phyloP scores from a whole-genome alignment of 306 rosid species.

The Cicer bijugum region DNA sequence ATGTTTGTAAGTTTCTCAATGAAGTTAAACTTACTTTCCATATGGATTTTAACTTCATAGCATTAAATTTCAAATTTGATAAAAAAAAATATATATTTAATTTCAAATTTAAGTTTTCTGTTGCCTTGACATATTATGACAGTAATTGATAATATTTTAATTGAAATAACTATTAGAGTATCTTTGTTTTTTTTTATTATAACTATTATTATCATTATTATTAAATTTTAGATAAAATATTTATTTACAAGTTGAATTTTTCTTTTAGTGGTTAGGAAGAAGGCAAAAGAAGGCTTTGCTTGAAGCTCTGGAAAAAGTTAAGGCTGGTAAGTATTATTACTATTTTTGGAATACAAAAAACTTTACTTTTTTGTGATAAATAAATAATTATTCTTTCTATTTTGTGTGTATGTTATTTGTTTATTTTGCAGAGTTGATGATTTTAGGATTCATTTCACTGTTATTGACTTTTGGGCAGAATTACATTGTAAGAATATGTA shows the following conservation, averaged over 20 bases:
- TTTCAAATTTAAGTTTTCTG: constrained; percentile 4
- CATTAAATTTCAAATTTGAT: constrained; percentile 11
- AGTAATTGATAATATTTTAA: no score
- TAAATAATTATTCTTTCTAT: background rate
- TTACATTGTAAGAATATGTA: constrained; percentile 78
- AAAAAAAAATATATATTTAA: background rate
- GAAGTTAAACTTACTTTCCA: background rate
- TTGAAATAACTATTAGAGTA: no score
- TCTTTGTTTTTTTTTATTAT: no score
- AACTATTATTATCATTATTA: background rate
- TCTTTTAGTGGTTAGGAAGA: constrained; percentile 44
- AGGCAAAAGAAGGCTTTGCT: constrained; percentile 65
- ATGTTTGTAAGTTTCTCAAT: constrained; percentile 21
- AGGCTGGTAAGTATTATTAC: constrained; percentile 62
- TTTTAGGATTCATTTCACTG: constrained; percentile 91
- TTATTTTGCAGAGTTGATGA: constrained; percentile 85
- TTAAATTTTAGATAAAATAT: constrained; percentile 3
- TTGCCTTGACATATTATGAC: no score
- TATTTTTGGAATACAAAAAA: constrained; percentile 9
- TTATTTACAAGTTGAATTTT: constrained; percentile 21
- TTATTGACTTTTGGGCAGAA: constrained; percentile 81
- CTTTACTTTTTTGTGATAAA: background rate
- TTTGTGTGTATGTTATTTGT: background rate
- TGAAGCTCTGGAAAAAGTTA: constrained; percentile 85
- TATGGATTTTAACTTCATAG: background rate